Evolutionary conservation across 352 stramenopile species (phyloP), one percentile per base, ranked within the genome.

Genomic region (Globisporangium middletonii): DNA sequence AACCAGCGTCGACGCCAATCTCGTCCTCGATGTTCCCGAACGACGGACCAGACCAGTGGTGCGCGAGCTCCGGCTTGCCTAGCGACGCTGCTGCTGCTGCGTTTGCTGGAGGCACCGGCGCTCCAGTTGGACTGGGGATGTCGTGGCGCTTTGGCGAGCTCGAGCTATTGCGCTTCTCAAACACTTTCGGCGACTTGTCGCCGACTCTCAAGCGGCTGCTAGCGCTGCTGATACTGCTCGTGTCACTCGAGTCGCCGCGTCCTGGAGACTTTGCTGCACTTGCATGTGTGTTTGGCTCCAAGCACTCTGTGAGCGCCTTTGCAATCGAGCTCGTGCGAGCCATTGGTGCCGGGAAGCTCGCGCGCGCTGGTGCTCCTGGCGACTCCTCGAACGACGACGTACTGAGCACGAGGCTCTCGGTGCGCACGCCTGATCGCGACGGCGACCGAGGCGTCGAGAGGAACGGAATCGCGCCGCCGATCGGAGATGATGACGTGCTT

Each of bases 241-340:
- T 44, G 15, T 18, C 15, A 43, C 37, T 43, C 4, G 8, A 15
- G 28, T 50, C 44, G 44, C 28, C 37, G 48, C 28, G 2, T 51
- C 46, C 33, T 9, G 33, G 33, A 38, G 33, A 38, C 33, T 38
- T 9, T 38, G 33, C 33, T 38, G 33, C 4, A n/a, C 13, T 19
- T 4, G 2, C 28, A 0, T 18, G 26, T 1, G 7, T 3, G 2
- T 19, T 23, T 3, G 46, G 16, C 46, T n/a, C 8, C 46, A 51
- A 35, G 33, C 33, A 73, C 23, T 55, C 50, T 19, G 67, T 65
- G 19, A 73, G 45, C 38, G 53, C 67, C 47, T 71, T 73, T 0
- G 41, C 53, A 2, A 75, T 53, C 7, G 70, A 78, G 30, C 56
- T 59, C 51, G 57, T 38, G 8, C 38, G 26, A 1, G 45, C 3